phyloP scores from a whole-genome alignment of 2,329 filamentous ascomycete species.

The Phymatotrichopsis omnivora region DNA sequence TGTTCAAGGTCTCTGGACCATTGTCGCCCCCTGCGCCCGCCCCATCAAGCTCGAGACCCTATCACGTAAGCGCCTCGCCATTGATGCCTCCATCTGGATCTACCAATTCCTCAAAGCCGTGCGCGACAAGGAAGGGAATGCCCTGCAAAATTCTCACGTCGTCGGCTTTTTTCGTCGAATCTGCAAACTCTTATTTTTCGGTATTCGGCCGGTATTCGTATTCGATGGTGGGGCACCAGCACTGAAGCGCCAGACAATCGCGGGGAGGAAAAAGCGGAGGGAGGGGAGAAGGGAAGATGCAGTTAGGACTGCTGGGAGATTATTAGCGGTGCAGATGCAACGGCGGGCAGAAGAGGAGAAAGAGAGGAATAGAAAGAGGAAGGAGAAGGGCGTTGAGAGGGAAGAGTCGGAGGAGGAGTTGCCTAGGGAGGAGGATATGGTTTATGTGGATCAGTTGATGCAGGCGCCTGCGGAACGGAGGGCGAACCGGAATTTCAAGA shows the following conservation, averaged over 20 bases:
- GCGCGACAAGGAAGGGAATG: slow-evolving; percentile 95
- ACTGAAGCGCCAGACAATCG: slow-evolving; percentile 85
- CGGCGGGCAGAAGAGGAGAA: slow-evolving; percentile 76
- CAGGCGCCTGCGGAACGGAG: slow-evolving; percentile 68
- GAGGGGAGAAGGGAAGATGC: slow-evolving; percentile 93
- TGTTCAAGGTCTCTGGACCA: slow-evolving; percentile 95
- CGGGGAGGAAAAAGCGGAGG: slow-evolving; percentile 62
- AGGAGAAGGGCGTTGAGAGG: slow-evolving; percentile 30
- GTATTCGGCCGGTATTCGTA: slow-evolving; percentile 92
- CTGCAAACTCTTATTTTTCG: slow-evolving; percentile 94
- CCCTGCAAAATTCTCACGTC: slow-evolving; percentile 86
- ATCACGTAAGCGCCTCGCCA: slow-evolving; percentile 89
- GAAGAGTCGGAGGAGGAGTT: slow-evolving; percentile 56
- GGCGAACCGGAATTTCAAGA: slow-evolving; percentile 65
- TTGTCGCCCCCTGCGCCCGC: slow-evolving; percentile 86
- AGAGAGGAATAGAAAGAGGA: slow-evolving; percentile 47
- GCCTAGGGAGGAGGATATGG: slow-evolving; percentile 62
- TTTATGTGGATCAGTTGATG: slow-evolving; percentile 84
- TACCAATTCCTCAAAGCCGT: slow-evolving; percentile 99
- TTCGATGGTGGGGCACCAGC: slow-evolving; percentile 92
- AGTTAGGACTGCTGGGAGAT: slow-evolving; percentile 75
- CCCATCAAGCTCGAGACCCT: slow-evolving; percentile 94
- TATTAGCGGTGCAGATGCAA: slow-evolving; percentile 92
- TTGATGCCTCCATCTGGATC: slow-evolving; percentile 99
- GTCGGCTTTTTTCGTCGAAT: slow-evolving; percentile 97